Base-by-base conservation (phyloP, 805 yeast genomes). In the Candida awuae region DNA sequence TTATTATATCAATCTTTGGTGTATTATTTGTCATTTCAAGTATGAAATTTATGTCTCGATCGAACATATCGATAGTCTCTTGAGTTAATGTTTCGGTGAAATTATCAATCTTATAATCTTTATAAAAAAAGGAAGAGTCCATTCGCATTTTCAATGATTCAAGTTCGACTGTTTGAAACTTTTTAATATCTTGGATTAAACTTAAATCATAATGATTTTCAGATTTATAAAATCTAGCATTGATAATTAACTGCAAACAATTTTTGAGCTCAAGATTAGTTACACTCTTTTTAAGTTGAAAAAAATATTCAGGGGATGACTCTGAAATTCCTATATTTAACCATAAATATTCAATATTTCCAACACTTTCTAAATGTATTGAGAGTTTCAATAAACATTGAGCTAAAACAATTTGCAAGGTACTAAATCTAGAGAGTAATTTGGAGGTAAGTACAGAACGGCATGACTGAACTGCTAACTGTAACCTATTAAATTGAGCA, bases 381-480 rank as follows among this genome's bases (percentile, higher is more conserved):
- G 52, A 43, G 4, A 55, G 20, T 32, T 52, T 54, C 44, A 61
- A 41, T 19, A 60, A 32, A 2, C 54, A 43, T 31, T 52, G 54
- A 2, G 63, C 48, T 14, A 61, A 32, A 3, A 48, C 31, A 0
- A 52, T 28, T 34, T 60, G 65, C 10, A 59, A 35, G 1, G 42
- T 29, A 1, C 54, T 48, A 19, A 60, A 55, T 17, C 46, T 48
- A 1, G 34, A 13, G 9, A 61, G 39, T 8, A 56, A 32, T 1
- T 56, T 40, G 61, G 62, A 60, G 27, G 52, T 56, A 5, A 61
- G 41, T 8, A 60, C 35, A 4, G 54, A 54, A 34, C 47, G 51
- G 28, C 56, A 50, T 34, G 51, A 52, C 3, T 41, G 38, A 1
- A 52, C 19, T 1, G 47, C 37, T 12, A 47, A 36, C 18, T 48